Evolutionary conservation across 192 early-diverging fungal species (phyloP).

Genomic region (Podila horticola): DNA sequence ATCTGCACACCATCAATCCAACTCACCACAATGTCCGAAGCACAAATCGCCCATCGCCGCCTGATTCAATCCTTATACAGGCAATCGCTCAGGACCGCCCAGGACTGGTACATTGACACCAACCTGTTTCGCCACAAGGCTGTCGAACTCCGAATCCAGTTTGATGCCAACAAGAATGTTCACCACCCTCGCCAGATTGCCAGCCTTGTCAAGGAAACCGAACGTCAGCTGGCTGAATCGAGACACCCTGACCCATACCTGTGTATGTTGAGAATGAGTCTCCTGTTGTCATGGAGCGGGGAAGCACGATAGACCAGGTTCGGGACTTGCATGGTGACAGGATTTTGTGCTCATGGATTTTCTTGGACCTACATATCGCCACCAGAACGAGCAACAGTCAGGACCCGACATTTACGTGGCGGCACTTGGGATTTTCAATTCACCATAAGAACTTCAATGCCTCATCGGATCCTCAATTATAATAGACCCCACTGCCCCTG

Average conservation of each 20-base stretch:
- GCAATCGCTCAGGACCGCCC: constrained; percentile 79
- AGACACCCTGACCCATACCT: constrained; percentile 90
- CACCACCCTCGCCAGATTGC: constrained; percentile 78
- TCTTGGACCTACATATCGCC: no score
- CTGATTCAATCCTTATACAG: constrained; percentile 88
- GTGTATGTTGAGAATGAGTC: constrained; percentile 53
- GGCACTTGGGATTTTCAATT: no score
- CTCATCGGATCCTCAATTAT: not conserved
- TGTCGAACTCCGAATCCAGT: constrained; percentile 82
- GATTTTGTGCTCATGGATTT: no score
- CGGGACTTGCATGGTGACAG: no score
- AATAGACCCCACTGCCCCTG: constrained; percentile 74
- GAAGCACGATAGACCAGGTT: no score
- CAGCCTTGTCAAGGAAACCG: constrained; percentile 70
- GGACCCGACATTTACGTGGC: no score
- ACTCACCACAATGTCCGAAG: constrained; percentile 54
- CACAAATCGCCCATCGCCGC: constrained; percentile 68
- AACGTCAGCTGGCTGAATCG: constrained; percentile 76
- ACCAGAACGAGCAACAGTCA: no score
- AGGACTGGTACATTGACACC: constrained; percentile 92
- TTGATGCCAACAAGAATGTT: constrained; percentile 83
- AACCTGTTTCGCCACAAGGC: constrained; percentile 81
- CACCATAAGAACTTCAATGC: constrained; percentile 1
- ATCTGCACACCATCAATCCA: no score
- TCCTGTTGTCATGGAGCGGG: not conserved